A percentile compares a stretch with the other conserved stretches of the same genome.
Conservation (phyloP, 2,329 filamentous ascomycete genomes). For the Trichocomaceae sp. region DNA sequence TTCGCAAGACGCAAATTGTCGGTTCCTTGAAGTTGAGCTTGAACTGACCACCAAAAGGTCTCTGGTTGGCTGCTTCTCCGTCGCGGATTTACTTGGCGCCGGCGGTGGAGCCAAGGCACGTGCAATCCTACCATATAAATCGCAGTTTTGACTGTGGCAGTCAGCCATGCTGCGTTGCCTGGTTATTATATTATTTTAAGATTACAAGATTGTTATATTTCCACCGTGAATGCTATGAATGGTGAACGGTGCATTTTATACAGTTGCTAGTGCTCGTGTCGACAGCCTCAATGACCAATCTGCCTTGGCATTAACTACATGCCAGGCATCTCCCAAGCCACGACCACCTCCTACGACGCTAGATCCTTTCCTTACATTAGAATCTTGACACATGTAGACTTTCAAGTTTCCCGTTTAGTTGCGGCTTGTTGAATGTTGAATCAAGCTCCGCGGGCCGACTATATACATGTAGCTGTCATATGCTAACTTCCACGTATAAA, state of each 20-base stretch:
- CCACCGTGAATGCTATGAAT: not conserved
- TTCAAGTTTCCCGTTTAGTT: not conserved
- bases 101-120: constrained; percentile 12
- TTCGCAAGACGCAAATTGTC: not conserved
- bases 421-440: not conserved
- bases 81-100: constrained; percentile 26
- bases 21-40: constrained; percentile 2
- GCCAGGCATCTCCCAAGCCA: not conserved
- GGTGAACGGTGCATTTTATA: not conserved
- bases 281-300: too few species aligned
- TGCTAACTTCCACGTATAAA: not conserved
- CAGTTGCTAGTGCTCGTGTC: not conserved
- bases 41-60: constrained; percentile 30
- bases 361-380: not conserved
- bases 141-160: not conserved
- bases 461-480: not conserved
- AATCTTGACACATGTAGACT: not conserved
- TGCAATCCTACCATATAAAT: not conserved
- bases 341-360: not conserved
- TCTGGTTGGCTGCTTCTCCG: constrained; percentile 15
- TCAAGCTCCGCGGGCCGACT: not conserved
- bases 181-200: not conserved
- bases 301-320: not conserved
- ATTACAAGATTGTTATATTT: too few species aligned
- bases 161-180: not conserved